Base-by-base conservation (phyloP, 1,284 basidiomycete genomes). In the Naganishia sp. region DNA sequence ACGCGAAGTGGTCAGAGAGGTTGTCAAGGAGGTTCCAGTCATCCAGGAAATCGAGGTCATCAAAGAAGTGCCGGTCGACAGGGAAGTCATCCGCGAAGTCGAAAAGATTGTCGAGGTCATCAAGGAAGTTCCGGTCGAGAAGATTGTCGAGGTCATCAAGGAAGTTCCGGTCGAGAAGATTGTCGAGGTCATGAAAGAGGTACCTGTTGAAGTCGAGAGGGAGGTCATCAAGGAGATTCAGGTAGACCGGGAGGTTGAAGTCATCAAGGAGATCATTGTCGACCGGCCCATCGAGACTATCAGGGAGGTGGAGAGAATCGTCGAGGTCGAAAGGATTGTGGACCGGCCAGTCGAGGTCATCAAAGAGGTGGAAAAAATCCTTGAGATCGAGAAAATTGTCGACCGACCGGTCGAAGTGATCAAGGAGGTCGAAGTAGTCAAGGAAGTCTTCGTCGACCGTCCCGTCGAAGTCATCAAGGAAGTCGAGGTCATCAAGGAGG, bases 331-430 rank as follows among this genome's bases (percentile, higher is more conserved):
- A 49, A 42, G 9, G 71, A 74, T 66, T 15, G 71, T 79, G 58
- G 74, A 74, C 65, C 73, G 76, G 15, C 73, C 79, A 57, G 71
- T 70, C 54, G 68, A 72, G n/a, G 72, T 79, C 51, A 72, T 73
- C 61, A 69, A 71, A 23, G 71, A 72, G 3, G n/a, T 63, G 13
- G 72, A 73, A 56, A 45, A 67, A 69, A 32, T 69, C 70, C 63
- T 70, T 18, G 70, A 74, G 9, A 67, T 73, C 77, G 50, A 71
- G 71, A 67, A 52, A 56, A 49, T 54, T 23, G 39, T 65, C 25
- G 72, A 72, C 15, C 49, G 69, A 43, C 62, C 58, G 6, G 70
- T 72, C 13, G 69, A 72, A 52, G 66, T 70, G 1, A 67, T 72
- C 53, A 71, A 71, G 21, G 71, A 78, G 72, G 69, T 46, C 42